Evolutionary conservation across 345 rosid species (phyloP).

Genomic region (Eutrema japonicum): DNA sequence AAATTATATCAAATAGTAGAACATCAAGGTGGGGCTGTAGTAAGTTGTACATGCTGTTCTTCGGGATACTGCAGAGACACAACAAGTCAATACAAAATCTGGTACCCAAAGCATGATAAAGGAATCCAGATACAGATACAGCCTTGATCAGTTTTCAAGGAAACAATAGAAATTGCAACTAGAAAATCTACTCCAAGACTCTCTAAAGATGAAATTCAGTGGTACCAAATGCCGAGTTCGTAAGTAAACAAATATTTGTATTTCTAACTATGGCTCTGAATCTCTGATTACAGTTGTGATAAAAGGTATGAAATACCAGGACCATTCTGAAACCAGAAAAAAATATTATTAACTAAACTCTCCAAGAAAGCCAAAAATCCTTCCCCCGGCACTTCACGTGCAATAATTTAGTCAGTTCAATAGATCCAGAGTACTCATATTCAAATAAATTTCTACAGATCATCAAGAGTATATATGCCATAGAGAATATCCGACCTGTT

Average conservation of each 20-base stretch:
- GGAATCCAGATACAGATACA: slow-evolving; percentile 18
- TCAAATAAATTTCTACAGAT: background rate
- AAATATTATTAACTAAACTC: background rate
- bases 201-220: slow-evolving; percentile 6
- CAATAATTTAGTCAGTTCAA: background rate
- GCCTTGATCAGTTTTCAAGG: slow-evolving; percentile 4
- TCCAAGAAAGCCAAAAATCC: slow-evolving; percentile 21
- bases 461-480: slow-evolving; percentile 19
- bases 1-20: slow-evolving; percentile 92
- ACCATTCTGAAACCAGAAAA: background rate
- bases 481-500: slow-evolving; percentile 66
- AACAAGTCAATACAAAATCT: slow-evolving; percentile 15
- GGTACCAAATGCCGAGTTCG: slow-evolving; percentile 3
- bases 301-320: background rate
- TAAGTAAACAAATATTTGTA: background rate
- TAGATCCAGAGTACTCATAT: slow-evolving; percentile 3
- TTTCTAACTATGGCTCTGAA: slow-evolving; percentile 9
- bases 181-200: slow-evolving; percentile 16
- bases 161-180: slow-evolving; percentile 24
- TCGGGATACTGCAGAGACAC: slow-evolving; percentile 71
- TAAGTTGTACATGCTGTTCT: slow-evolving; percentile 80
- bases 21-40: slow-evolving; percentile 83
- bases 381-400: background rate
- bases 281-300: slow-evolving; percentile 3
- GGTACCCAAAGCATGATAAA: slow-evolving; percentile 15